Evolutionary conservation across 1,284 basidiomycete species (phyloP), one percentile per base, ranked within the genome.

Genomic region (Blastosporella zonata): DNA sequence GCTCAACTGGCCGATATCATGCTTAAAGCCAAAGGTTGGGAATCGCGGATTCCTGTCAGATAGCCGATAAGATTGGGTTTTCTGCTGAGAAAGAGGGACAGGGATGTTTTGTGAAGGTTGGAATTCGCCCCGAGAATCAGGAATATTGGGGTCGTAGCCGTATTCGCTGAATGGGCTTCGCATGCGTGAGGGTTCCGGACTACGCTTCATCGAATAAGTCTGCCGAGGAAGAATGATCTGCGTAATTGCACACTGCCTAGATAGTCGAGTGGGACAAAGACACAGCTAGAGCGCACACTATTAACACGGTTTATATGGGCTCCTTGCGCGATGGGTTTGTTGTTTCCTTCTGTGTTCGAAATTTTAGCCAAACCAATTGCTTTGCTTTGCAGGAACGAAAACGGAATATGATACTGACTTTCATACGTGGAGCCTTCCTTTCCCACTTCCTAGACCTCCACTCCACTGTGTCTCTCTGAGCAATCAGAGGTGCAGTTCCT

Each of bases 131-230:
- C n/a, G 12, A 40, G 45, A 31, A 29, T 35, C 15, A 34, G 33
- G 9, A 34, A 34, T 9, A 17, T 18, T 6, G 13, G 28, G 40
- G 35, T 43, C 41, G 21, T 39, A 29, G 43, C 36, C 34, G 27
- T 39, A 46, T 20, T 50, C 27, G 31, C 27, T 12, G 33, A 33
- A 29, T 17, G 46, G 45, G 43, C 18, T 21, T 17, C 31, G 13
- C 2, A 15, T 40, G 27, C 37, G 36, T 17, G 37, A 25, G 9
- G 29, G 18, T 15, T 37, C 15, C 15, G 33, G 15, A 15, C 15
- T 34, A 34, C 15, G 33, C 15, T 34, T 34, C 33, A 34, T 34
- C 15, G 33, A 17, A 15, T 2, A 34, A 10, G 25, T 27, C 6
- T 5, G 6, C 5, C 6, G 25, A 5, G 25, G 10, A 18, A 34